Evolutionary conservation across 345 rosid genomes (phyloP), one percentile per base, ranked within the genome.

Genomic region (Isatis tinctoria): DNA sequence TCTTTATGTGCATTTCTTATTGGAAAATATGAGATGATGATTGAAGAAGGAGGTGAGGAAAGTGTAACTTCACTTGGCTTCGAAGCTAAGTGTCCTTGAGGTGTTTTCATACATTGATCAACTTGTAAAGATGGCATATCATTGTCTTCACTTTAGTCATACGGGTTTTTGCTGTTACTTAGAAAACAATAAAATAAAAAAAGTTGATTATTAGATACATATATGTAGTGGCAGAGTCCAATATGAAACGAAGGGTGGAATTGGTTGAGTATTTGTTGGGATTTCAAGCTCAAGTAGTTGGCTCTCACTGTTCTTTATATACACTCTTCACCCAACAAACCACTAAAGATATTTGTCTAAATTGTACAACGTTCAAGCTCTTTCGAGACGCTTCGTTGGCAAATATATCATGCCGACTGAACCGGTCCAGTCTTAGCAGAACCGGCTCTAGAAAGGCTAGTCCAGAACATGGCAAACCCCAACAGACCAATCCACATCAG

Each of bases 51-150:
- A 63, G 33, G 52, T 66, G 74, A 24, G 30, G 60, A 71, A 51
- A 51, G 8, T 40, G 43, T 11, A 79, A 74, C 67, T 78, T 81
- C 35, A 54, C 92, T 88, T 93, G 74, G 69, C 90, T 85, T 87
- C 40, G 30, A 93, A 87, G 98, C 74, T 59, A 88, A 84, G 89
- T 79, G 60, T 45, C 17, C 65, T 45, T 16, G 45, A 64, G 80
- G 28, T 64, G 71, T 44, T 63, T 62, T 53, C 28, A 51, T 45
- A 54, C 61, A 56, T 63, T 44, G 60, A 18, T 70, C 13, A 33
- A 56, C 16, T 70, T 57, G 64, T 72, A 51, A 79, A 81, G 90
- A 66, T 83, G 66, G 20, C 53, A 69, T 39, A 80, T 88, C 90
- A 84, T 76, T 84, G 59, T 85, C 96, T 57, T 63, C 64, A 61